Evolutionary conservation across 1,284 basidiomycete species (phyloP).

Genomic region (Rhodotorula sp.): DNA sequence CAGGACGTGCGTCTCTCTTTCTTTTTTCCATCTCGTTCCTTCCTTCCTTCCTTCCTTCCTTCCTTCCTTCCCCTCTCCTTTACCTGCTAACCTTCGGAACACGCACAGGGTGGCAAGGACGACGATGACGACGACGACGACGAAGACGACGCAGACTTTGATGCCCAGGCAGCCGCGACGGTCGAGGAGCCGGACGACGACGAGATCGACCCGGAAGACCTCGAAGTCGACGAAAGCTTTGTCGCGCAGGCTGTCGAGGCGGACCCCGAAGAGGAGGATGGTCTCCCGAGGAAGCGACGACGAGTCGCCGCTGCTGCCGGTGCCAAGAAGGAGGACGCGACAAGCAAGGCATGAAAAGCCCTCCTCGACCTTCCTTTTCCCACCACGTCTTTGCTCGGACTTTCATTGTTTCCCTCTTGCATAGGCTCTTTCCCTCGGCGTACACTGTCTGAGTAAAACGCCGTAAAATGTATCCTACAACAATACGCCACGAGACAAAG

Average conservation of each 20-base stretch:
- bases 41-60: not conserved
- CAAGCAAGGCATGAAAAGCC: too few relatives aligned
- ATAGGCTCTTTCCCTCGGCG: not conserved
- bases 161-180: slow-evolving; percentile 11
- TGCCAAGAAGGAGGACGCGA: not conserved
- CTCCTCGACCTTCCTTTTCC: not conserved
- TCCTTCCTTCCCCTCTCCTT: not conserved
- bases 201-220: slow-evolving; percentile 22
- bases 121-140: slow-evolving; percentile 33
- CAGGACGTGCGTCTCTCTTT: slow-evolving; percentile 15
- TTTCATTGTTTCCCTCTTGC: not conserved
- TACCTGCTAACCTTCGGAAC: not conserved
- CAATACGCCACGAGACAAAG: too few relatives aligned
- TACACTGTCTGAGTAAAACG: not conserved
- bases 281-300: slow-evolving; percentile 34
- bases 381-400: not conserved
- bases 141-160: slow-evolving; percentile 35
- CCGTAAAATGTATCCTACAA: not conserved
- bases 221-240: slow-evolving; percentile 30
- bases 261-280: slow-evolving; percentile 21
- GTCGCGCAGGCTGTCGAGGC: not conserved
- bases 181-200: slow-evolving; percentile 38
- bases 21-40: not conserved
- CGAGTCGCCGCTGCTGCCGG: slow-evolving; percentile 6
- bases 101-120: slow-evolving; percentile 12